These are phyloP conservation scores for Phytophthora podocarpi DNA, from an alignment of 352 stramenopile species.

Conservation along the genomic window DNA sequence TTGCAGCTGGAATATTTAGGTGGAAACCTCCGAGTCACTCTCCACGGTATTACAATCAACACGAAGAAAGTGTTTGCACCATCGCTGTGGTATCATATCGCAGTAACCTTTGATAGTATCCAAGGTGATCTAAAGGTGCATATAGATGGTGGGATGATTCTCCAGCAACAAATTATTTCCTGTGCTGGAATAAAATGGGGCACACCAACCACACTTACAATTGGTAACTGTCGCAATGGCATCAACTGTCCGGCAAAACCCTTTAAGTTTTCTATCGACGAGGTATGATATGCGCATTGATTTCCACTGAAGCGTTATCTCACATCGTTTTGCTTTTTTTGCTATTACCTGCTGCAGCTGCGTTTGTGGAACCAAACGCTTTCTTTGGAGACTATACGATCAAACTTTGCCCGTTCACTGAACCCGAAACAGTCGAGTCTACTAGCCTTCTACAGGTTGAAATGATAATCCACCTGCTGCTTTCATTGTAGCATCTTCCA, in stretches of 20 bases:
- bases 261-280: conserved; percentile 53
- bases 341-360: conserved; percentile 3
- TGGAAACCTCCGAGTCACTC: conserved; percentile 6
- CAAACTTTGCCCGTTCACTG: conserved; percentile 12
- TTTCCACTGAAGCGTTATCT: not conserved
- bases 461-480: not conserved
- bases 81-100: conserved; percentile 27
- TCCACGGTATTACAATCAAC: conserved; percentile 26
- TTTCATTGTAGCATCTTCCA: not conserved
- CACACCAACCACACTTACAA: conserved; percentile 24
- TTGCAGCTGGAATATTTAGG: conserved; percentile 22
- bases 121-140: conserved; percentile 13
- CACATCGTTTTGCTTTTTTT: not conserved
- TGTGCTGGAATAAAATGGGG: conserved; percentile 9
- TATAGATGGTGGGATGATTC: conserved; percentile 12
- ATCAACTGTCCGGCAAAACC: conserved; percentile 37
- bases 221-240: conserved; percentile 49
- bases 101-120: conserved; percentile 20
- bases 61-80: conserved; percentile 5
- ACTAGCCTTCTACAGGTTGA: conserved; percentile 30
- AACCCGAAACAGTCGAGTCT: conserved; percentile 1
- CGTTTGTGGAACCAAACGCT: conserved; percentile 20
- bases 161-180: conserved; percentile 14
- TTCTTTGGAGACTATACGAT: conserved; percentile 4
- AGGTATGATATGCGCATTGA: conserved; percentile 33